phyloP scores from a whole-genome alignment of 2,329 filamentous ascomycete species.

The Lachnellula hyalina region DNA sequence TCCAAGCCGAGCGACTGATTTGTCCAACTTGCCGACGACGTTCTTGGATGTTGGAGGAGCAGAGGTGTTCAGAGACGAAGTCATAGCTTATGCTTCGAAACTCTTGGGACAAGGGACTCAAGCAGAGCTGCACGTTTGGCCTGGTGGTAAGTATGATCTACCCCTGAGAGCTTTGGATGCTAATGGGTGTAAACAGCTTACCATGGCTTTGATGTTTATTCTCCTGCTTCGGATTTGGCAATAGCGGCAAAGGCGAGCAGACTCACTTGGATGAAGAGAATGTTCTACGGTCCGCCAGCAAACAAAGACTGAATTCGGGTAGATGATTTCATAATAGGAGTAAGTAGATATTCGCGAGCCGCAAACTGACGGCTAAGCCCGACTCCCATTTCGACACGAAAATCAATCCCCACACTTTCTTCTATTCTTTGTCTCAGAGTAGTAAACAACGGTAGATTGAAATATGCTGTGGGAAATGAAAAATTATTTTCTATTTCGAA shows the following conservation, averaged over 20 bases:
- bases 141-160: constrained; percentile 17
- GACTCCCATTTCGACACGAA: no score
- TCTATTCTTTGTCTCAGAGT: no score
- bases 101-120: constrained; percentile 32
- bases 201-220: neutral
- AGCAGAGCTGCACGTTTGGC: constrained; percentile 34
- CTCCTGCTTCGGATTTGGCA: neutral
- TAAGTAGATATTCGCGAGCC: no score
- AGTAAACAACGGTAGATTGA: neutral
- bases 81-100: constrained; percentile 31
- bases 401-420: no score
- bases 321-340: neutral
- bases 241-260: neutral
- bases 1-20: constrained; percentile 28
- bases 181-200: neutral
- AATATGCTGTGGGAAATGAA: neutral
- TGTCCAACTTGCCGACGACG: constrained; percentile 29
- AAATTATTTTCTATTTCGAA: neutral
- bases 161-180: neutral
- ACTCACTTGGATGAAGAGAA: neutral
- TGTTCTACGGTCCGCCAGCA: neutral
- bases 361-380: no score
- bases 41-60: constrained; percentile 34
- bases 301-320: neutral
- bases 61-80: constrained; percentile 34